These are phyloP conservation scores for Apiotrichum sp. DNA, from an alignment of 1,284 basidiomycete genomes.

Conservation along the genomic window DNA sequence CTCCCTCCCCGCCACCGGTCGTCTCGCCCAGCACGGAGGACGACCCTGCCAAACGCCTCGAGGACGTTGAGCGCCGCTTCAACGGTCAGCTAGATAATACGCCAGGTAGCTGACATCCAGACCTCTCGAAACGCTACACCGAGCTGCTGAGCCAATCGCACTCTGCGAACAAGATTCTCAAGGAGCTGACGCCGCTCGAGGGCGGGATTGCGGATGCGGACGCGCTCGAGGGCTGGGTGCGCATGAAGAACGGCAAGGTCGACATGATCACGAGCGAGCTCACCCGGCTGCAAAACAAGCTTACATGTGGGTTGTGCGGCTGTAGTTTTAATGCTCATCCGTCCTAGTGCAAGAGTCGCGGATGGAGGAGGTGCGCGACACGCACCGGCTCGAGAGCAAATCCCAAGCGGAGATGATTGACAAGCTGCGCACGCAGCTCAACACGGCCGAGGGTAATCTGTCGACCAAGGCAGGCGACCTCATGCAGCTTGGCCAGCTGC, in stretches of 20 bases:
- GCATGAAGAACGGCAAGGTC: slow-evolving; percentile 60
- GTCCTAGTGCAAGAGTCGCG: slow-evolving; percentile 69
- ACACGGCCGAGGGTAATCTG: slow-evolving; percentile 61
- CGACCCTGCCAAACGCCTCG: slow-evolving; percentile 15
- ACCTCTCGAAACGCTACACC: slow-evolving; percentile 32
- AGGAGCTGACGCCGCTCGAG: slow-evolving; percentile 66
- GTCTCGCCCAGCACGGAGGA: slow-evolving; percentile 7
- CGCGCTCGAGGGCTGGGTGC: slow-evolving; percentile 66
- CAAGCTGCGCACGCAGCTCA: slow-evolving; percentile 61
- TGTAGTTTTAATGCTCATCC: not conserved
- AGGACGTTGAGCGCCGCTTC: slow-evolving; percentile 28
- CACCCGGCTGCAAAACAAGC: slow-evolving; percentile 61
- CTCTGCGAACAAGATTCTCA: slow-evolving; percentile 63
- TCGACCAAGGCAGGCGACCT: slow-evolving; percentile 49
- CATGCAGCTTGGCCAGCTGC: slow-evolving; percentile 55
- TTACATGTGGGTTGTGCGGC: slow-evolving; percentile 56
- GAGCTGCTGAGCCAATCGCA: slow-evolving; percentile 27
- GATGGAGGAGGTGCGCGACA: slow-evolving; percentile 74
- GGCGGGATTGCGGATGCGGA: slow-evolving; percentile 58
- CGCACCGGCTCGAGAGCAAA: slow-evolving; percentile 65
- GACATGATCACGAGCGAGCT: slow-evolving; percentile 63
- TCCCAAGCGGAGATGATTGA: slow-evolving; percentile 70
- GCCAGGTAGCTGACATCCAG: slow-evolving; percentile 18
- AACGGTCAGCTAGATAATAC: too few species aligned
- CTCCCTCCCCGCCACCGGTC: not conserved